phyloP scores from a whole-genome alignment of 352 stramenopile genomes.

The Peronospora belbahrii region DNA sequence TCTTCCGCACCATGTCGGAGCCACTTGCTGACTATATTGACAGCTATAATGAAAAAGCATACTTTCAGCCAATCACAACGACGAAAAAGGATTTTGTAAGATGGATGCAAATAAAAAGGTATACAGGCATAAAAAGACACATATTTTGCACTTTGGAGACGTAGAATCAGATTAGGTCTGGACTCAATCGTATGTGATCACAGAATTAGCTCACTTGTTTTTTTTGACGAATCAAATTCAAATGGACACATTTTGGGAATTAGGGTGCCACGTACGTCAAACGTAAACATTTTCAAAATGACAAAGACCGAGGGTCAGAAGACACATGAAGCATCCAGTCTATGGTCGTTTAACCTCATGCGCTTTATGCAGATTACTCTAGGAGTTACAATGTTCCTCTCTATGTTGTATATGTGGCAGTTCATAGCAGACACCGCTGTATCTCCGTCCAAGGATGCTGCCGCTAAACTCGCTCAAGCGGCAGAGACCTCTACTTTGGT shows the following conservation, averaged over 20 bases:
- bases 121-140: no score
- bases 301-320: slow-evolving; percentile 8
- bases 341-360: slow-evolving; percentile 33
- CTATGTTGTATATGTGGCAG: slow-evolving; percentile 63
- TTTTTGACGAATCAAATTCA: no score
- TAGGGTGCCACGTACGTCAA: no score
- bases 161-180: no score
- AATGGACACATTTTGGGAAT: no score
- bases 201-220: no score
- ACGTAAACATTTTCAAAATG: no score
- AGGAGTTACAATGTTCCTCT: slow-evolving; percentile 46
- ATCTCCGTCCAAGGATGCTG: slow-evolving; percentile 24
- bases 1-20: slow-evolving; percentile 25
- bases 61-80: slow-evolving; percentile 13
- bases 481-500: slow-evolving; percentile 17
- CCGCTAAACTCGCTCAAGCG: slow-evolving; percentile 14
- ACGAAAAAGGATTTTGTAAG: not conserved
- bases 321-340: not conserved
- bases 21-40: slow-evolving; percentile 20
- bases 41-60: slow-evolving; percentile 1
- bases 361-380: slow-evolving; percentile 70
- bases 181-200: no score
- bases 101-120: no score
- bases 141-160: no score
- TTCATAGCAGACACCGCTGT: no score